phyloP scores from a whole-genome alignment of 148 eudicot species.

The Euryodendron excelsum region DNA sequence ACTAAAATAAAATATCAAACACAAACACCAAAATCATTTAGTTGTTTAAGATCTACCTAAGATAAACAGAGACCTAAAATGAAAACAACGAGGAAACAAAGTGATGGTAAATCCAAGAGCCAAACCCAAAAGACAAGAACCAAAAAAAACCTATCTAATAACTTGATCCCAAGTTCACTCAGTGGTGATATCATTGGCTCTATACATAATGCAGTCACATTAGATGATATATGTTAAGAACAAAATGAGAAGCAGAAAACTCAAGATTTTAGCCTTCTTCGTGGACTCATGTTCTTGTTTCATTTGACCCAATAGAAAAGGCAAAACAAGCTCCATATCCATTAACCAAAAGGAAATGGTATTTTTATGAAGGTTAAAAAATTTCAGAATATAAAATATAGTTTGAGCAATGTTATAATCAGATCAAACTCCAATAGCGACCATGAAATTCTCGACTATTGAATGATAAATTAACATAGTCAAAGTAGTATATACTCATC shows the following conservation, averaged over 20 bases:
- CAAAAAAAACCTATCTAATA: background rate
- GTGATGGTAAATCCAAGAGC: background rate
- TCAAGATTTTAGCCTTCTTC: background rate
- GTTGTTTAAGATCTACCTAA: background rate
- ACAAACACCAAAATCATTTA: background rate
- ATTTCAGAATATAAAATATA: background rate
- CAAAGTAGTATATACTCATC: background rate
- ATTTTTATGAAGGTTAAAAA: background rate
- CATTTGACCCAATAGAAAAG: background rate
- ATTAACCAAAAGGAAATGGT: background rate
- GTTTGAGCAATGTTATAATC: conserved; percentile 1
- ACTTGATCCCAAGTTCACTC: background rate
- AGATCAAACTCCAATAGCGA: background rate
- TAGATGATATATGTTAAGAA: background rate
- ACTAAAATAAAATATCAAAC: background rate
- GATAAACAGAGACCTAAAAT: background rate
- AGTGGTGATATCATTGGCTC: background rate
- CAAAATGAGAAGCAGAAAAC: background rate
- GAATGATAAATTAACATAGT: background rate
- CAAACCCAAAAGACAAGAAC: background rate
- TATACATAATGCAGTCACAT: background rate
- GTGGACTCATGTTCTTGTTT: background rate
- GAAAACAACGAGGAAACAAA: background rate
- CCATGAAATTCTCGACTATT: background rate
- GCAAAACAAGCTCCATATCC: background rate